phyloP scores from a whole-genome alignment of 345 rosid species.

The Salix brachista region DNA sequence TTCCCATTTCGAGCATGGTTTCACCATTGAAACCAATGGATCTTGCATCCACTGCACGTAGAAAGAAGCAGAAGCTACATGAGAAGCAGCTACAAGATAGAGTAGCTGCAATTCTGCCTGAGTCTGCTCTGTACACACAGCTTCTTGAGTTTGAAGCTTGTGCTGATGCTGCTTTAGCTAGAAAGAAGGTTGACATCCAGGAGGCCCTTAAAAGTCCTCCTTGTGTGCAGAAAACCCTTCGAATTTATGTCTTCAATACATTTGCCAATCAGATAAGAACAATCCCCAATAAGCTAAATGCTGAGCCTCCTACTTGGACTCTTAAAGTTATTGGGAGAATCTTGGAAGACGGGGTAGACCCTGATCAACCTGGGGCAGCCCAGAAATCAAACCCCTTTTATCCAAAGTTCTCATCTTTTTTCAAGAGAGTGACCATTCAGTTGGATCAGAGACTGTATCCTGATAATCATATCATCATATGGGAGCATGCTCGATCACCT shows the following conservation, averaged over 20 bases:
- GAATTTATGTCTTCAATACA: slow-evolving; percentile 86
- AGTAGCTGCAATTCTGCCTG: slow-evolving; percentile 92
- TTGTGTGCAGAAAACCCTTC: slow-evolving; percentile 77
- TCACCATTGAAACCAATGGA: slow-evolving; percentile 83
- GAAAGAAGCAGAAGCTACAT: slow-evolving; percentile 91
- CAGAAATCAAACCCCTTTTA: slow-evolving; percentile 65
- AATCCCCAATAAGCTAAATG: slow-evolving; percentile 72
- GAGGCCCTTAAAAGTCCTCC: slow-evolving; percentile 95
- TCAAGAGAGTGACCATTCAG: slow-evolving; percentile 77
- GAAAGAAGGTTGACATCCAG: slow-evolving; percentile 95
- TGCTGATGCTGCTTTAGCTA: slow-evolving; percentile 79
- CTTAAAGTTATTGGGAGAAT: slow-evolving; percentile 89
- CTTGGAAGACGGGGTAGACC: slow-evolving; percentile 91
- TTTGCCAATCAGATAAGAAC: slow-evolving; percentile 80
- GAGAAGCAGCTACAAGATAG: slow-evolving; percentile 95
- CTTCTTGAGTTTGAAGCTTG: slow-evolving; percentile 94
- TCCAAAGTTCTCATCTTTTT: slow-evolving; percentile 88
- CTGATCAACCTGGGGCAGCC: slow-evolving; percentile 80
- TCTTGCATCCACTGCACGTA: slow-evolving; percentile 65
- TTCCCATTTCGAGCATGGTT: slow-evolving; percentile 47
- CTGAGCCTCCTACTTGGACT: slow-evolving; percentile 93
- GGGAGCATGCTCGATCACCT: slow-evolving; percentile 95
- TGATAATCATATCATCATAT: slow-evolving; percentile 70
- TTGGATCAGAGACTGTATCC: slow-evolving; percentile 94
- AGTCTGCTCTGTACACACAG: slow-evolving; percentile 93